Evolutionary conservation across 108 stramenopile genomes (phyloP).

Genomic region (Fragilariopsis cylindrus): DNA sequence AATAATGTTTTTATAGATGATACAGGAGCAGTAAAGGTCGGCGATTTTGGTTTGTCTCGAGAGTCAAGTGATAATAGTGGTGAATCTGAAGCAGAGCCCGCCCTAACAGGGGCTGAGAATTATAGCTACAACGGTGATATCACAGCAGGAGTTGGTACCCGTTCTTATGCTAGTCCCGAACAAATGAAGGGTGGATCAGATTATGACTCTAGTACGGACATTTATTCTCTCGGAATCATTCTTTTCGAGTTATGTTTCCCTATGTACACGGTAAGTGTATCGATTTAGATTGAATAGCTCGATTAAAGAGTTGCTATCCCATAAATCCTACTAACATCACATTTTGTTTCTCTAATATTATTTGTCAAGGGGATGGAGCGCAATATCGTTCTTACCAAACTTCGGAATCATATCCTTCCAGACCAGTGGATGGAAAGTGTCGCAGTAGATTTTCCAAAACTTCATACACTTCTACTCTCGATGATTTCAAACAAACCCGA

Average conservation of each 20-base stretch:
- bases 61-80: conserved; percentile 49
- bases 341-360: background rate
- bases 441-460: conserved; percentile 49
- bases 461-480: conserved; percentile 58
- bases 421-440: conserved; percentile 53
- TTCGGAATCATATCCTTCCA: conserved; percentile 61
- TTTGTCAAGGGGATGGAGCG: conserved; percentile 66
- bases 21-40: conserved; percentile 76
- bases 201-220: conserved; percentile 93
- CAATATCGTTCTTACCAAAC: conserved; percentile 41
- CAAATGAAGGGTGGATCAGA: conserved; percentile 86
- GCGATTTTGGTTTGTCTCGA: conserved; percentile 85
- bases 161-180: conserved; percentile 92
- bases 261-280: conserved; percentile 72
- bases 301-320: background rate
- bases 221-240: conserved; percentile 93
- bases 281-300: background rate
- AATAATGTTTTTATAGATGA: conserved; percentile 87
- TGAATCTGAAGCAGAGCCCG: conserved; percentile 17
- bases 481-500: conserved; percentile 68
- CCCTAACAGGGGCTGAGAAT: conserved; percentile 8
- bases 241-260: conserved; percentile 94
- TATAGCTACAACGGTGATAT: conserved; percentile 42
- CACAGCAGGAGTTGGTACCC: conserved; percentile 92
- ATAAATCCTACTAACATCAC: background rate